Evolutionary conservation across 2,329 filamentous ascomycete genomes (phyloP), one percentile per base, ranked within the genome.

Genomic region (Aspergillus terreus): DNA sequence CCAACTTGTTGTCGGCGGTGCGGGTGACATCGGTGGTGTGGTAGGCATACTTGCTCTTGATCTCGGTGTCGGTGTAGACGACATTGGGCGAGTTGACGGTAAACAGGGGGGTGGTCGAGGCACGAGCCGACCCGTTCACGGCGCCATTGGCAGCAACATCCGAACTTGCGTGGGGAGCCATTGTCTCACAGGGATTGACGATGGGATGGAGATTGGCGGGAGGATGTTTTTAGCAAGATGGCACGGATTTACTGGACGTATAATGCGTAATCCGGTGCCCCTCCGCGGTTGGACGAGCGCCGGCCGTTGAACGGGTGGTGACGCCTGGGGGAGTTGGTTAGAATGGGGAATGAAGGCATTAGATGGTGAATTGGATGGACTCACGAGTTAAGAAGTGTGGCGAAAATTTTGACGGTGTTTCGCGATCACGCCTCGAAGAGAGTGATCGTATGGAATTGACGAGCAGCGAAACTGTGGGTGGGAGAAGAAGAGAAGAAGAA

Each of bases 281-380:
- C 85, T 79, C 90, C 91, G 75, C 86, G 84, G 75, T 88, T 85
- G 78, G 90, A 86, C 83, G 90, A 90, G 83, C 90, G 92, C 83
- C 90, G 90, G 88, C 88, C 87, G 83, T 92, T 92, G 86, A 91
- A 95, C 82, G 91, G 89, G 84, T 96, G 88, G 79, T 96, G 91
- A 76, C 86, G 83, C 74, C 92, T 96, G 72, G 40, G 40, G 54
- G 51, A 23, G 23, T 6, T 49, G 11, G 6, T 36, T 25, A 41
- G 46, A n/a, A 41, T n/a, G 25, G 17, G 43, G 42, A 7, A 47
- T 30, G 33, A 17, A 44, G 23, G 33, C n/a, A 44, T 40, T 25
- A 35, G 9, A 6, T 12, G 9, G 4, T 12, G 44, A 25, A 36
- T 6, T 17, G 19, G 57, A 48, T 38, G 30, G 27, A 78, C 90